phyloP scores from a whole-genome alignment of 805 yeast species.

The Lachancea cidri region DNA sequence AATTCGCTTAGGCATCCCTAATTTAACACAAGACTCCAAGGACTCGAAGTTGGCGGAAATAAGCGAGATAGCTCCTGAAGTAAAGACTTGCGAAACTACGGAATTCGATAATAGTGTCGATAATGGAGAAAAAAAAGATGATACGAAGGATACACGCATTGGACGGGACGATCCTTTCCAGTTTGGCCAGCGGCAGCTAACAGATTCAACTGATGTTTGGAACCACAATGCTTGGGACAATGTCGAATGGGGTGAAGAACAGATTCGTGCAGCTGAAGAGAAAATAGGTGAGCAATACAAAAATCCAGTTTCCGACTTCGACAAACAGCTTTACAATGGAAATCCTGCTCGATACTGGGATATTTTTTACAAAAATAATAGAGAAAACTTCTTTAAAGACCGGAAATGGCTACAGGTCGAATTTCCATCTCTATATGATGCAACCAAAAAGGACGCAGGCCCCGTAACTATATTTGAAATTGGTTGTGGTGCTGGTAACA shows the following conservation, averaged over 20 bases:
- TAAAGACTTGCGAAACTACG: too few species aligned
- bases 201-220: constrained; percentile 77
- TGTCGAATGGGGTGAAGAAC: constrained; percentile 96
- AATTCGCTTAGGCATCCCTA: constrained; percentile 7
- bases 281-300: constrained; percentile 71
- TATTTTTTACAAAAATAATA: constrained; percentile 82
- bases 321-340: constrained; percentile 67
- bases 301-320: constrained; percentile 82
- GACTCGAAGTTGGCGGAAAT: too few species aligned
- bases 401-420: constrained; percentile 94
- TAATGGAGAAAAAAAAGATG: background rate
- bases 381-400: constrained; percentile 92
- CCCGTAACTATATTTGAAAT: constrained; percentile 75
- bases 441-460: constrained; percentile 69
- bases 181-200: constrained; percentile 81
- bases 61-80: too few species aligned
- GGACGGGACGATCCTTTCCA: constrained; percentile 88
- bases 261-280: constrained; percentile 64
- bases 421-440: constrained; percentile 78
- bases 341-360: constrained; percentile 97
- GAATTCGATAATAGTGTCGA: background rate
- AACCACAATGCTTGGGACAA: constrained; percentile 92
- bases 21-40: too few species aligned
- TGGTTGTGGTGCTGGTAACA: constrained; percentile 98
- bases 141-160: constrained; percentile 41